Conservation (phyloP, 1,284 basidiomycete genomes). For the Farysia itapuensis region DNA sequence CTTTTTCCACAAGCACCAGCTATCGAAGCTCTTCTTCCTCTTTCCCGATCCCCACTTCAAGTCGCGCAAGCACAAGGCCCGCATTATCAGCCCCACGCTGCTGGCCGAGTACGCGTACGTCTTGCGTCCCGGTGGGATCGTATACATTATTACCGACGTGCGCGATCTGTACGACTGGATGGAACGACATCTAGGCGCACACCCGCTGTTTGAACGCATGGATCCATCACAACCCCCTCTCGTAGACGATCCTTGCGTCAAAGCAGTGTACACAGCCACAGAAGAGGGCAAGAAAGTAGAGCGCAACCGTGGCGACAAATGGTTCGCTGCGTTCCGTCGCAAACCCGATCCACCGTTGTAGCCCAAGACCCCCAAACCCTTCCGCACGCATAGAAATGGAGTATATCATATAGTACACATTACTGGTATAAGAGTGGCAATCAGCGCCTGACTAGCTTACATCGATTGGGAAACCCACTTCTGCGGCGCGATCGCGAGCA, state of each 20-base stretch:
- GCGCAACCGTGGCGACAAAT: conserved; percentile 86
- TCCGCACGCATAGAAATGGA: too few species aligned
- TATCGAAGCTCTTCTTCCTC: conserved; percentile 85
- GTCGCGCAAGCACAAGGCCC: conserved; percentile 92
- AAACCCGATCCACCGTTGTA: not conserved
- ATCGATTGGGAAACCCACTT: too few species aligned
- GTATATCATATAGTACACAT: too few species aligned
- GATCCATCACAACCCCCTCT: conserved; percentile 66
- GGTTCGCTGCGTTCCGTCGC: conserved; percentile 75
- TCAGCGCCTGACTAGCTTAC: too few species aligned
- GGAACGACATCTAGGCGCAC: conserved; percentile 78
- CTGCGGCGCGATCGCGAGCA: conserved; percentile 21
- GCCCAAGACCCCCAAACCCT: too few species aligned
- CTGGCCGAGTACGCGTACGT: conserved; percentile 90
- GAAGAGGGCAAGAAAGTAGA: conserved; percentile 98
- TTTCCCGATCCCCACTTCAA: conserved; percentile 99
- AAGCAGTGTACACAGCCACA: conserved; percentile 61
- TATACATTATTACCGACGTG: conserved; percentile 98
- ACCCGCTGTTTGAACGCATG: conserved; percentile 82
- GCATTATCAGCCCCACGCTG: conserved; percentile 89
- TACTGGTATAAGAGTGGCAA: too few species aligned
- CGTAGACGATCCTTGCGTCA: conserved; percentile 64
- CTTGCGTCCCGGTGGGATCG: conserved; percentile 82
- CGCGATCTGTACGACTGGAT: conserved; percentile 94
- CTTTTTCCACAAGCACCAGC: conserved; percentile 86